Evolutionary conservation across 192 early-diverging fungal genomes (phyloP).

Genomic region (Gonapodya prolifera): DNA sequence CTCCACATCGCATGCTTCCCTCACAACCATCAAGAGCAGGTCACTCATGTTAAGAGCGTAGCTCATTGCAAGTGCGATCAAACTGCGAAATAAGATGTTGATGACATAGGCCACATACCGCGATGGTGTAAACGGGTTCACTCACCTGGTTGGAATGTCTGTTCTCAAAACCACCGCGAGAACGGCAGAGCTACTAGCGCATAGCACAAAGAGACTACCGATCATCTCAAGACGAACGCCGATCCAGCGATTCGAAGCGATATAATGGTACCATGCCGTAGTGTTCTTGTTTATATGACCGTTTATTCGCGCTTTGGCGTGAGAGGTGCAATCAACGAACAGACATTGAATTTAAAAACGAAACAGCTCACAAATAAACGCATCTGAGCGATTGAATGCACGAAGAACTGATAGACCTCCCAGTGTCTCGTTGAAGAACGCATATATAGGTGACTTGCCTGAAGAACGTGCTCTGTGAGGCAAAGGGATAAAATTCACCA

Average conservation of each 20-base stretch:
- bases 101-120: slow-evolving; percentile 18
- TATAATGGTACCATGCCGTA: slow-evolving; percentile 8
- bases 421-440: slow-evolving; percentile 8
- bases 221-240: slow-evolving; percentile 10
- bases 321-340: background rate
- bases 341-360: background rate
- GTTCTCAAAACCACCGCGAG: background rate
- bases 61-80: background rate
- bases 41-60: background rate
- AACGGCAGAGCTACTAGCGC: background rate
- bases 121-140: slow-evolving; percentile 25
- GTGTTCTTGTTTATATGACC: slow-evolving; percentile 7
- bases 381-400: background rate
- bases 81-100: slow-evolving; percentile 8
- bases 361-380: background rate
- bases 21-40: background rate
- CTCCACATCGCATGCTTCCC: background rate
- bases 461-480: too few species aligned
- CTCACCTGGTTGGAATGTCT: background rate
- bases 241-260: slow-evolving; percentile 13
- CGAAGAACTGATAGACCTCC: slow-evolving; percentile 9
- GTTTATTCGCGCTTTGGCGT: background rate
- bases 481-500: too few species aligned
- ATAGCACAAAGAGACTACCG: background rate
- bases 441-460: slow-evolving; percentile 6